Conservation (phyloP, 2,329 filamentous ascomycete species). For the Shiraia bambusicola region DNA sequence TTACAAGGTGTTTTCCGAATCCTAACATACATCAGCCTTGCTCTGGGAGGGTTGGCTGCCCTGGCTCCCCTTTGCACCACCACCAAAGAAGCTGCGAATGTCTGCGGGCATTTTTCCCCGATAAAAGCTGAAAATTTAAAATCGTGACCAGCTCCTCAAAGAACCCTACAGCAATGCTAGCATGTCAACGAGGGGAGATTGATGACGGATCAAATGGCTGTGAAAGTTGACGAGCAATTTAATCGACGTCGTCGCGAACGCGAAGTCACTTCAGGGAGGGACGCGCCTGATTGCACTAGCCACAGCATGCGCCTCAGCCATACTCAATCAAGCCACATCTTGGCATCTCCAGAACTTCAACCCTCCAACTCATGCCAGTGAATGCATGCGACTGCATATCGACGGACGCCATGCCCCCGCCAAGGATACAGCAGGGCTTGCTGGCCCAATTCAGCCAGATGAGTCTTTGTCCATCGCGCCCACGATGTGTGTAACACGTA, state of each 20-base stretch:
- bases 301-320: constrained; percentile 11
- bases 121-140: not conserved
- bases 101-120: constrained; percentile 69
- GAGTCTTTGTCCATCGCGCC: constrained; percentile 25
- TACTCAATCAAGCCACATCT: constrained; percentile 19
- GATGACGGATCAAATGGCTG: constrained; percentile 1
- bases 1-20: not conserved
- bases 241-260: constrained; percentile 19
- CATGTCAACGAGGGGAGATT: constrained; percentile 3
- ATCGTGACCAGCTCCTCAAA: not conserved
- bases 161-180: not conserved
- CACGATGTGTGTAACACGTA: constrained; percentile 29
- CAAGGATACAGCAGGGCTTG: constrained; percentile 40
- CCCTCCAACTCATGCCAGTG: constrained; percentile 2
- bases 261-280: constrained; percentile 25
- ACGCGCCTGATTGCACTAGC: constrained; percentile 19
- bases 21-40: constrained; percentile 35
- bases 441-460: constrained; percentile 37
- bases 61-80: constrained; percentile 66
- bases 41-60: constrained; percentile 34
- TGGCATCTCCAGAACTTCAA: constrained; percentile 29
- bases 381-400: constrained; percentile 5
- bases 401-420: constrained; percentile 42
- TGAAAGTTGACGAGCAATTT: not conserved
- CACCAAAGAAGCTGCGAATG: constrained; percentile 87